Base-by-base conservation (phyloP, 2,329 filamentous ascomycete species). In the Ophiostoma populinum region DNA sequence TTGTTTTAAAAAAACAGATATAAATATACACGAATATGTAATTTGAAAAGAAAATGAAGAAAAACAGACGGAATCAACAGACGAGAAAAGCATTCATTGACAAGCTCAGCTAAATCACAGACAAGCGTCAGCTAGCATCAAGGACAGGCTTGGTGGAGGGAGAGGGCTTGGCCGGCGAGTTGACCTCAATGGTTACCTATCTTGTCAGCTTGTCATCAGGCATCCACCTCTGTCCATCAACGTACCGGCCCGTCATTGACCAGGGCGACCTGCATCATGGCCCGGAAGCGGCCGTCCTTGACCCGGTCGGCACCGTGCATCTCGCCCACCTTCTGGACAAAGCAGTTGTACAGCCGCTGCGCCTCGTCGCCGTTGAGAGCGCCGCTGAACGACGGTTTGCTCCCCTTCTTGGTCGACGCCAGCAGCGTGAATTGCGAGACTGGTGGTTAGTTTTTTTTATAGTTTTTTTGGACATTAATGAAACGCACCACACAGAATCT, bases 381-480 rank as follows among this genome's bases (percentile, higher is more conserved):
- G 10, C 80, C 80, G 53, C 93, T 87, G 48, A 98, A 98, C 53
- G 92, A 80, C 22, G 90, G 92, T 55, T 92, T 95, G 51, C 75
- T 86, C 42, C 87, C 87, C 56, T 95, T 95, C 51, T 86, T 92
- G n/a, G 86, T 86, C 30, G 77, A 80, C 31, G 85, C 92, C 33
- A 92, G 67, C 8, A 98, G 69, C 3, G 90, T 98, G 52, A 98
- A 98, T 57, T 98, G 90, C 11, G 90, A 95, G 30, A 98, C 87
- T 92, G 50, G 7, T 1, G 5, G 15, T 18, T 32, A n/a, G n/a
- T n/a, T n/a, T n/a, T n/a, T 11, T 12, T 6, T 16, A 27, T 16
- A 27, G 7, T 6, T 3, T 12, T 5, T 4, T 5, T 24, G 9
- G 22, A 13, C n/a, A 6, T 11, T 5, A 12, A 12, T 2, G 9